Evolutionary conservation across 495 filamentous ascomycete genomes (phyloP), one percentile per base, ranked within the genome.

Genomic region (Symbiotaphrina buchneri): DNA sequence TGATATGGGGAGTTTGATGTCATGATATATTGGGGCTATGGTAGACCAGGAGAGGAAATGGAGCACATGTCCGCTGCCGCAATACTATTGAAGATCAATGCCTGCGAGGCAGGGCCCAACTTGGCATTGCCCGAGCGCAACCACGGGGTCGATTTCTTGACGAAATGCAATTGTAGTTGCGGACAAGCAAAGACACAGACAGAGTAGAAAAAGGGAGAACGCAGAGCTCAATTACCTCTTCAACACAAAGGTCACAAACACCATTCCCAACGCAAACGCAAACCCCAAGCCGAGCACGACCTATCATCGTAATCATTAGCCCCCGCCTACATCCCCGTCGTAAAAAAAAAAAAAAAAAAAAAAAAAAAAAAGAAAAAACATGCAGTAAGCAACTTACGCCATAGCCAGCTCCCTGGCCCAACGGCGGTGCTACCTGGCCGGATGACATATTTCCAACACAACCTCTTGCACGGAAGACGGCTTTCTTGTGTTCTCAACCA

Each of bases 251-350:
- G 80, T 90, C 17, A 77, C 76, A 28, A 70, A 45, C 30, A 69
- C 27, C 80, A 82, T 81, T 36, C 73, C 56, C 37, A 84, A 48
- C 6, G 80, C 77, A 55, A 87, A 87, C 24, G 61, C 59, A 47
- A 69, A 68, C 14, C 76, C 75, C 15, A 83, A 51, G 11, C 79
- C 78, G 10, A 85, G 51, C 34, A 85, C 73, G 44, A 90, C 27
- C 11, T 22, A 22, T 22, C 28, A 6, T 10, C 21, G 28, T 13
- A 30, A 10, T 10, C 14, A 30, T n/a, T n/a, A n/a, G n/a, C n/a
- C n/a, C n/a, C n/a, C n/a, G n/a, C n/a, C n/a, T n/a, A n/a, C n/a
- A n/a, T n/a, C n/a, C n/a, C n/a, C n/a, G n/a, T n/a, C n/a, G n/a
- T n/a, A n/a, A n/a, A n/a, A n/a, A n/a, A n/a, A n/a, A n/a, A n/a